These are phyloP conservation scores for Coemansia reversa DNA, from an alignment of 192 early-diverging fungal species.

Conservation along the genomic window DNA sequence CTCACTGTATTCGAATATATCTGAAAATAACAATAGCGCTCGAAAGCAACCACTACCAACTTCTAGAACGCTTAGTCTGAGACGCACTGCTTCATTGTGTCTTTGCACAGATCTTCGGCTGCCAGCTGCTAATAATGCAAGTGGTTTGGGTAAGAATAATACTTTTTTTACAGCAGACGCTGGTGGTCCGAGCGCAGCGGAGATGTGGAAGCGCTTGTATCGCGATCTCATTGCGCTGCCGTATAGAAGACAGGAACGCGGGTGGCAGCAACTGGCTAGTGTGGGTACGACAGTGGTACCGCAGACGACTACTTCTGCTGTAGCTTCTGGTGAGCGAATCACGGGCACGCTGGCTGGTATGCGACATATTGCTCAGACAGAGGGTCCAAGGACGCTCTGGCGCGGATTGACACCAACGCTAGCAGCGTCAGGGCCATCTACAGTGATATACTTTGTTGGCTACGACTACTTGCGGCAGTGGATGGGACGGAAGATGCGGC, in stretches of 20 bases:
- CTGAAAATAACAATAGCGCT: conserved; percentile 3
- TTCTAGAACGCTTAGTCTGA: background rate
- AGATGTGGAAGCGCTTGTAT: conserved; percentile 25
- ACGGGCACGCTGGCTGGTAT: conserved; percentile 65
- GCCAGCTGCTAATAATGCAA: background rate
- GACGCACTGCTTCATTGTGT: conserved; percentile 26
- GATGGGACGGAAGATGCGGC: conserved; percentile 28
- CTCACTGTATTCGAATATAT: conserved; percentile 12
- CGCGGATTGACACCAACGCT: conserved; percentile 84
- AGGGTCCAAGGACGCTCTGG: conserved; percentile 83
- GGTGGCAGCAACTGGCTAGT: conserved; percentile 20
- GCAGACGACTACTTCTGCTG: background rate
- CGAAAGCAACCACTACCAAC: background rate
- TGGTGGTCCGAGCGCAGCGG: background rate
- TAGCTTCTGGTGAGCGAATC: conserved; percentile 12
- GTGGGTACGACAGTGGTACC: conserved; percentile 4
- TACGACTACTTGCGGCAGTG: conserved; percentile 82
- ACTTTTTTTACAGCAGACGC: conserved; percentile 13
- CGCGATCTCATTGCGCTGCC: conserved; percentile 26
- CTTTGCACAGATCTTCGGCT: conserved; percentile 16
- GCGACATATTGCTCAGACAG: conserved; percentile 71
- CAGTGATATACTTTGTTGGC: conserved; percentile 92
- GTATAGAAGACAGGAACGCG: conserved; percentile 14
- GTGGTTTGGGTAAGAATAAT: conserved; percentile 7
- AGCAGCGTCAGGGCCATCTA: conserved; percentile 86